phyloP scores from a whole-genome alignment of 2,329 filamentous ascomycete species.

The Fusarium caatingaense region DNA sequence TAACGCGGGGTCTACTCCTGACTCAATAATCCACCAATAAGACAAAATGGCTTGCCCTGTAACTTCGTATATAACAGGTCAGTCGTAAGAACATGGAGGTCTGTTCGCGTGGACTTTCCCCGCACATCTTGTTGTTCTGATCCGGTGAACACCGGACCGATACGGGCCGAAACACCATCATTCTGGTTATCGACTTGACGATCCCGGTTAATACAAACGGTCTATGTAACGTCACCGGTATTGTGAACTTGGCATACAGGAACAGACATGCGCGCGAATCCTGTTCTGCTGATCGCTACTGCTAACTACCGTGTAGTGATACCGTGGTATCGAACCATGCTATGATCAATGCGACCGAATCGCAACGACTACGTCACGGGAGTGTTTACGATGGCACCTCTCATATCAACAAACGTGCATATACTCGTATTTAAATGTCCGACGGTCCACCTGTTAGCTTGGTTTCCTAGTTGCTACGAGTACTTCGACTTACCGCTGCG shows the following conservation, averaged over 20 bases:
- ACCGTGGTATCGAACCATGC: not conserved
- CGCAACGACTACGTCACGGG: not conserved
- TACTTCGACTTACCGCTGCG: not conserved
- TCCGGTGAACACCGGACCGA: not conserved
- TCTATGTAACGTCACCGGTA: not conserved
- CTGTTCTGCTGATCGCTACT: not conserved
- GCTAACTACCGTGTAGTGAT: not conserved
- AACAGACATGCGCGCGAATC: constrained; percentile 12
- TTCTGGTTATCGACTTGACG: not conserved
- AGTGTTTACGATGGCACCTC: not conserved
- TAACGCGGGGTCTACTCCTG: not conserved
- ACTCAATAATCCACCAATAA: not conserved
- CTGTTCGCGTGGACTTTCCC: not conserved
- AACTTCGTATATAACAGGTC: not conserved
- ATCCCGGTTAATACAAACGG: not conserved
- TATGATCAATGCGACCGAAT: not conserved
- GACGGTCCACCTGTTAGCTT: not conserved
- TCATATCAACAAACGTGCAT: not conserved
- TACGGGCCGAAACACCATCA: not conserved
- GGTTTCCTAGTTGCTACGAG: not conserved
- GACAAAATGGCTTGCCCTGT: not conserved
- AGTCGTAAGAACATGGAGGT: not conserved
- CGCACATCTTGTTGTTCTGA: not conserved
- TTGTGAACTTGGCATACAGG: not conserved
- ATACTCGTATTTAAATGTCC: not conserved